phyloP scores from a whole-genome alignment of 2,329 filamentous ascomycete genomes.

The Coniosporium uncinatum region DNA sequence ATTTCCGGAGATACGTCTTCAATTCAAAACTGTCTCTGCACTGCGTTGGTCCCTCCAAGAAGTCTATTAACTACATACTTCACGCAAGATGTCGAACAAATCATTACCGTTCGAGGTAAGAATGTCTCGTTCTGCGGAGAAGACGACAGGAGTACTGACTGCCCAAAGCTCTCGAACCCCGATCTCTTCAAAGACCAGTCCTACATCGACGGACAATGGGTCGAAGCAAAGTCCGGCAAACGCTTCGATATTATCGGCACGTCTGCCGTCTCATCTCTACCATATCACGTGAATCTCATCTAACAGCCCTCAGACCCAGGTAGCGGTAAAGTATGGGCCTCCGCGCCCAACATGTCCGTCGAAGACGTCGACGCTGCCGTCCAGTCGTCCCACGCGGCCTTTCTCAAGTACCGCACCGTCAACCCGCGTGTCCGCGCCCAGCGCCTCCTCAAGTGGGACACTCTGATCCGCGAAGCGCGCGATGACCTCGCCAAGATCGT shows the following conservation, averaged over 20 bases:
- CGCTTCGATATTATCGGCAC: conserved; percentile 42
- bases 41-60: too few species aligned
- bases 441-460: conserved; percentile 59
- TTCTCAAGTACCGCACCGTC: conserved; percentile 51
- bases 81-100: not conserved
- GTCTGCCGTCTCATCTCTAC: conserved; percentile 2
- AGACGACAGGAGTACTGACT: not conserved
- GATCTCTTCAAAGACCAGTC: conserved; percentile 41
- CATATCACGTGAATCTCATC: not conserved
- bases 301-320: conserved; percentile 36
- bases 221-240: conserved; percentile 43
- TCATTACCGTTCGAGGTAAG: not conserved
- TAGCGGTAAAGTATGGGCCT: conserved; percentile 41
- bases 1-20: too few species aligned
- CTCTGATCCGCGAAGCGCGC: conserved; percentile 54
- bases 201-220: conserved; percentile 41
- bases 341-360: conserved; percentile 38
- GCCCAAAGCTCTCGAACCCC: conserved; percentile 34
- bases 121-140: not conserved
- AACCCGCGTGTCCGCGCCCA: conserved; percentile 57
- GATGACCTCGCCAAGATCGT: conserved; percentile 59
- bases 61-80: too few species aligned
- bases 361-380: conserved; percentile 59
- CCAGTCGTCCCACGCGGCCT: conserved; percentile 52
- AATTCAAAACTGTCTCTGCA: too few species aligned